Percentiles rank a stretch among this genome's conserved stretches.
These are phyloP conservation scores for Drosera spatulata DNA, from an alignment of 179 eudicot species.

Conservation along the genomic window DNA sequence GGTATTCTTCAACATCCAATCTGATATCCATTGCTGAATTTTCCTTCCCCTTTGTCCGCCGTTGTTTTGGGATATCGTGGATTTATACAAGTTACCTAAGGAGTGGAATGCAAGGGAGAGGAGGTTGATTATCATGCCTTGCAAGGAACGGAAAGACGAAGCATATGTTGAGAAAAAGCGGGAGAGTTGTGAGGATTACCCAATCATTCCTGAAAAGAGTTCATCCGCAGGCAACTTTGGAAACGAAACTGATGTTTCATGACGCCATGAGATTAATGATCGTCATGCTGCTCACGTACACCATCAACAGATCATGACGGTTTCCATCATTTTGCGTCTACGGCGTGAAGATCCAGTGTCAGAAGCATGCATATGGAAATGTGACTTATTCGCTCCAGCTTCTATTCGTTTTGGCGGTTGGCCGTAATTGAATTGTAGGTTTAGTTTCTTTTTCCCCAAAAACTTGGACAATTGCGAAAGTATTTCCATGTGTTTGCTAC, in stretches of 20 bases:
- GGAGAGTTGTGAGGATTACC: not conserved
- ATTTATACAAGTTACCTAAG: constrained; percentile 6
- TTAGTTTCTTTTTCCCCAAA: no score
- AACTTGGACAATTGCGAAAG: no score
- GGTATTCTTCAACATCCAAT: constrained; percentile 16
- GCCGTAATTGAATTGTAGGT: no score
- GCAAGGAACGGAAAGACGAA: constrained; percentile 42
- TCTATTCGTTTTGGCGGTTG: no score
- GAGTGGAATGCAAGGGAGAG: constrained; percentile 27
- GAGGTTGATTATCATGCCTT: constrained; percentile 30
- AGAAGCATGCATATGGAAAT: no score
- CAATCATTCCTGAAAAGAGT: not conserved
- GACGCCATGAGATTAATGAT: not conserved
- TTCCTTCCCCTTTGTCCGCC: not conserved
- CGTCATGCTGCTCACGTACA: no score
- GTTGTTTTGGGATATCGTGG: not conserved
- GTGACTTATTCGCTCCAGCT: no score
- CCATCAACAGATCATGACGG: no score
- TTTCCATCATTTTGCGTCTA: no score
- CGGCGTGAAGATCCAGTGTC: no score
- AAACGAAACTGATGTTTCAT: not conserved
- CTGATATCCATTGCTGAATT: constrained; percentile 27
- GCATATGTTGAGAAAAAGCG: constrained; percentile 18
- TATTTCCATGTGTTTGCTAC: no score
- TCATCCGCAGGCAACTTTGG: not conserved